Evolutionary conservation across 352 stramenopile species (phyloP), one percentile per base, ranked within the genome.

Genomic region (Hyaloperonospora brassicae): DNA sequence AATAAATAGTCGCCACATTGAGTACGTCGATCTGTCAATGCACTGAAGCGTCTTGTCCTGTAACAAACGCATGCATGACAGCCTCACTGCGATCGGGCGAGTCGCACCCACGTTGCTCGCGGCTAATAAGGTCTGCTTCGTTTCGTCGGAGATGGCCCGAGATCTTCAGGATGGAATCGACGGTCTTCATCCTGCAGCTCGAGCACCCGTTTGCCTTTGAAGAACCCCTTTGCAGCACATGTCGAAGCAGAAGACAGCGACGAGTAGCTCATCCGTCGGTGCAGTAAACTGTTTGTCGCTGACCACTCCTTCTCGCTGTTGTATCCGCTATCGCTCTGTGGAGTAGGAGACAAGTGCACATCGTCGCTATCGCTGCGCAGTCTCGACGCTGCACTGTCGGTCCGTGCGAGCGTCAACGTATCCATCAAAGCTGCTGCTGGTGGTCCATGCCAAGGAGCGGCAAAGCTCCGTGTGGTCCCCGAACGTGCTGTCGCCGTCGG

Each of bases 181-280:
- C 80, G 77, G 50, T 88, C 77, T 68, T 90, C 78, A 56, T 90
- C 76, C 52, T 86, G 76, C 17, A 91, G 59, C 47, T 91, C 72
- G 22, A 91, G 51, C 21, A 91, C 85, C 9, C 78, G 68, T 54
- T 91, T 91, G 24, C 74, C 77, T 43, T 84, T 84, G 66, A 74
- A 85, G 25, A 70, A 27, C 0, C 62, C 57, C 17, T 66, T 72
- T 7, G 60, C 53, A 1, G 59, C 62, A 34, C 68, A 70, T 6
- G 62, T 62, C 27, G 27, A 34, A 34, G 27, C 8, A 34, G 27
- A 34, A 34, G 27, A 34, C 17, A 17, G 17, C 8, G 59, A 66
- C 13, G 65, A 68, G n/a, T 70, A 54, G 34, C 74, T 85, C 13
- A 50, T 50, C 34, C 72, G 78, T 44, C 72, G 60, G 11, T 62